Evolutionary conservation across 768 basidiomycete species (phyloP).

Genomic region (Lentinula guzmanii): DNA sequence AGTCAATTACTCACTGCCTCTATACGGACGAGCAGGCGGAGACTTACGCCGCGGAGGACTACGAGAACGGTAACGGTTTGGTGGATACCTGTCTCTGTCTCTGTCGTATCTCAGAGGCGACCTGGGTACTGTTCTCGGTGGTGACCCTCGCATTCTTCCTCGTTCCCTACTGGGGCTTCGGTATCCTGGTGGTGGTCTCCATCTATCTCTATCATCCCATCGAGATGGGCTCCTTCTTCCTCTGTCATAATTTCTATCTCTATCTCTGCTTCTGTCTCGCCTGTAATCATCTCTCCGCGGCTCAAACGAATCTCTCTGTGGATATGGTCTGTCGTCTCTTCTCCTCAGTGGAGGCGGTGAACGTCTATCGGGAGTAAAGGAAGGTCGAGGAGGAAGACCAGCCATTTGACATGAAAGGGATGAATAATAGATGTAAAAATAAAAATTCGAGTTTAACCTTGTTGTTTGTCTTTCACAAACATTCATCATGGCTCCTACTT

Average conservation of each 20-base stretch:
- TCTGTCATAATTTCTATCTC: not conserved
- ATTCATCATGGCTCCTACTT: conserved; percentile 35
- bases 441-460: too few relatives aligned
- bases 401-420: not conserved
- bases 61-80: conserved; percentile 1
- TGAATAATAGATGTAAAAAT: not conserved
- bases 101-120: not conserved
- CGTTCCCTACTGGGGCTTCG: not conserved
- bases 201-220: not conserved
- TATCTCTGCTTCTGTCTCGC: conserved; percentile 2
- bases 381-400: conserved; percentile 4
- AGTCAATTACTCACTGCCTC: not conserved
- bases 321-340: not conserved
- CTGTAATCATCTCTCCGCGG: not conserved
- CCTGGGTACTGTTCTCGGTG: not conserved
- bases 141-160: not conserved
- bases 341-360: not conserved
- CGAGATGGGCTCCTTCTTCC: not conserved
- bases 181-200: not conserved
- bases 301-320: not conserved
- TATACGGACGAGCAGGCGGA: not conserved
- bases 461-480: not conserved
- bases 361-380: not conserved
- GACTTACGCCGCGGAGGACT: not conserved
- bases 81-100: not conserved